Percentiles rank a stretch among this genome's conserved stretches.
Conservation (phyloP, 2,329 filamentous ascomycete genomes). For the Fusarium scirpi region DNA sequence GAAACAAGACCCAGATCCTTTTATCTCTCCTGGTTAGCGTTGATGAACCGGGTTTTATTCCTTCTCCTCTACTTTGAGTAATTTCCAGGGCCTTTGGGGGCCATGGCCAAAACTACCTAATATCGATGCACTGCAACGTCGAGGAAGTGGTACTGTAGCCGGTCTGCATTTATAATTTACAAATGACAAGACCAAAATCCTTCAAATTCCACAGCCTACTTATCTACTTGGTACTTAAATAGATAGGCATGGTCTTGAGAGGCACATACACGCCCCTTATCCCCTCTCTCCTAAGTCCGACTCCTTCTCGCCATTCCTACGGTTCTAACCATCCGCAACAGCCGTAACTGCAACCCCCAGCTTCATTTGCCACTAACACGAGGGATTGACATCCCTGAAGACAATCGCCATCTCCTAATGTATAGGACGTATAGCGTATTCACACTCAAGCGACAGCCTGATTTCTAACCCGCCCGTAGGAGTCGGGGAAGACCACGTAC, state of each 20-base stretch:
- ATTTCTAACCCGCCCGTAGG: conserved; percentile 1
- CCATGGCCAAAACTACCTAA: background rate
- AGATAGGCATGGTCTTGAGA: background rate
- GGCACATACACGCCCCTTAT: background rate
- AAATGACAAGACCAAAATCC: conserved; percentile 1
- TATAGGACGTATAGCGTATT: background rate
- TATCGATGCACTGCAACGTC: conserved; percentile 6
- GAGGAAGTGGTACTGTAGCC: conserved; percentile 10
- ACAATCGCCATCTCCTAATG: background rate
- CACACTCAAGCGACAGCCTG: conserved; percentile 9
- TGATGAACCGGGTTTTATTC: background rate
- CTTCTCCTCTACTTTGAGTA: background rate
- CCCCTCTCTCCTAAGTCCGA: background rate
- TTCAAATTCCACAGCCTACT: conserved; percentile 1
- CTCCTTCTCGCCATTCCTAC: background rate
- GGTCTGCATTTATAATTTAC: background rate
- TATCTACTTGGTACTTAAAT: background rate
- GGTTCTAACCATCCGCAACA: background rate
- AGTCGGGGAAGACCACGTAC: conserved; percentile 10
- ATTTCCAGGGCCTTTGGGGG: conserved; percentile 5
- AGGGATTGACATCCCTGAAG: conserved; percentile 2
- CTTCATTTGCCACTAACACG: background rate
- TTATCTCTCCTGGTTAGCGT: background rate
- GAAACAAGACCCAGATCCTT: conserved; percentile 1
- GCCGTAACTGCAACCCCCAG: background rate